Conservation (phyloP, 108 stramenopile genomes). For the Ochromonas danica region DNA sequence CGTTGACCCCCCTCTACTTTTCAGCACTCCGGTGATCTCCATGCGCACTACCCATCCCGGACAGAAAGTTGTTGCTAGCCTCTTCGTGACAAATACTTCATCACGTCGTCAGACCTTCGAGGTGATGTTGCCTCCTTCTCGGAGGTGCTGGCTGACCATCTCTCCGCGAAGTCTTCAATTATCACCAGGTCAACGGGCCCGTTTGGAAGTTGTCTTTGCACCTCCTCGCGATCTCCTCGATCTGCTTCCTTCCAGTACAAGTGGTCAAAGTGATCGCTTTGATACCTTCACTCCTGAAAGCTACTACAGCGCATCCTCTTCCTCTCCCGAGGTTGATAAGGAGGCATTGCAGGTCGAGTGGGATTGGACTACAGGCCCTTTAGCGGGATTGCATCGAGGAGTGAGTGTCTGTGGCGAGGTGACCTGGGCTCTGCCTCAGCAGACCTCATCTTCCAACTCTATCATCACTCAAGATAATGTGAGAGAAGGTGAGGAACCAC, state of each 20-base stretch:
- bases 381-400: no score
- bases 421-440: background rate
- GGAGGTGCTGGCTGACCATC: background rate
- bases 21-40: constrained; percentile 47
- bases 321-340: background rate
- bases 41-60: constrained; percentile 33
- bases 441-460: background rate
- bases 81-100: constrained; percentile 21
- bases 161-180: background rate
- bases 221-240: background rate
- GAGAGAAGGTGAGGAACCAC: background rate
- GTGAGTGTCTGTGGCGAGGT: background rate
- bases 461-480: background rate
- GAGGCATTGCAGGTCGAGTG: background rate
- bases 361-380: constrained; percentile 21
- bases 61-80: background rate
- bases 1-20: constrained; percentile 50
- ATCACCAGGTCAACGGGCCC: background rate
- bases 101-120: background rate
- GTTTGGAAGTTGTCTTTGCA: constrained; percentile 7
- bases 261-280: no score
- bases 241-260: background rate
- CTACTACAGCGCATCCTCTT: no score
- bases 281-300: no score
- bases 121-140: background rate